These are phyloP conservation scores for Aspergillus brasiliensis DNA, from an alignment of 2,329 filamentous ascomycete genomes.

Conservation along the genomic window DNA sequence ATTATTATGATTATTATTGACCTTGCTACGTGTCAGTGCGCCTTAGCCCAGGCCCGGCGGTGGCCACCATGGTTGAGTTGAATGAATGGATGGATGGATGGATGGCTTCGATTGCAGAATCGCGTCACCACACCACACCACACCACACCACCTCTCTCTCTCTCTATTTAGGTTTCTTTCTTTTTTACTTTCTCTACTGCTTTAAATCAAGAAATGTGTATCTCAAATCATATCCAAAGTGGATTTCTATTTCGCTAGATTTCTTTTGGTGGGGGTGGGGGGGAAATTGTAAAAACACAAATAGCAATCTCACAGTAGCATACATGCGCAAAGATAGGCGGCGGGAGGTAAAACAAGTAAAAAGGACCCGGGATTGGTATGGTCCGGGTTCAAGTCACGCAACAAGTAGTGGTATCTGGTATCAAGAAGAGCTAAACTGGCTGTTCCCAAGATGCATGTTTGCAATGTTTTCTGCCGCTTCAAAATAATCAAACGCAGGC, in stretches of 20 bases:
- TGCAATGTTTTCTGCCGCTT: conserved; percentile 2
- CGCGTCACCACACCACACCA: too few species aligned
- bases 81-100: too few species aligned
- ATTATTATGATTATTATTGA: conserved; percentile 5
- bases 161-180: too few species aligned
- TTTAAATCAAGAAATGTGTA: too few species aligned
- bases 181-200: too few species aligned
- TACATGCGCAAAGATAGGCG: background rate
- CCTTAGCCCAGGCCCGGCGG: background rate
- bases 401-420: conserved; percentile 9
- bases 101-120: too few species aligned
- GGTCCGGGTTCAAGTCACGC: background rate
- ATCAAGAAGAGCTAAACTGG: conserved; percentile 5
- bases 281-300: background rate
- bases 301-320: background rate
- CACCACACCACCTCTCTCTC: too few species aligned
- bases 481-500: background rate
- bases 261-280: background rate
- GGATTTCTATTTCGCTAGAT: too few species aligned
- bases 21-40: conserved; percentile 7
- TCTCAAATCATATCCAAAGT: too few species aligned
- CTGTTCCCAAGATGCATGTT: conserved; percentile 6
- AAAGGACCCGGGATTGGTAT: background rate
- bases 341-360: background rate
- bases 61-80: background rate